Conservation (phyloP, 768 basidiomycete species). For the Strobilomyces confusus region DNA sequence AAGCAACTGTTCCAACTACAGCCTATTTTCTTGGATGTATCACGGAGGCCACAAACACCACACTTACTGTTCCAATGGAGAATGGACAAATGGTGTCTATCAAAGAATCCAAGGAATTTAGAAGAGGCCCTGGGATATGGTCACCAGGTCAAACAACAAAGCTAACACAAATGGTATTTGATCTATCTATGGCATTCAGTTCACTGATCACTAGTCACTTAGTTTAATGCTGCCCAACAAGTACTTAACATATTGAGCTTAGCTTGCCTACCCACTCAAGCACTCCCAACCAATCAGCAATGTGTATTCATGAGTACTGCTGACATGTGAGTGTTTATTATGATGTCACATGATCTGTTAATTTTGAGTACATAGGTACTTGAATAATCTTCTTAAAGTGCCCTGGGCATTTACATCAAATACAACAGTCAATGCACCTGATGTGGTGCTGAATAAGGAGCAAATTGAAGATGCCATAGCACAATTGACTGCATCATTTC, state of each 20-base stretch:
- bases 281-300: neutral
- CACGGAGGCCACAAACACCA: neutral
- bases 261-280: neutral
- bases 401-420: neutral
- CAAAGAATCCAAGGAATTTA: neutral
- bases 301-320: neutral
- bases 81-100: neutral
- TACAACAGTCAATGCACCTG: neutral
- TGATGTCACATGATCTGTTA: neutral
- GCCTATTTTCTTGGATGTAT: slow-evolving; percentile 7
- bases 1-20: neutral
- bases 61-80: neutral
- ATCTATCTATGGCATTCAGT: neutral
- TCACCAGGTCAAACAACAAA: neutral
- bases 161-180: neutral
- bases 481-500: neutral
- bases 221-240: neutral
- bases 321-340: neutral
- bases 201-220: neutral
- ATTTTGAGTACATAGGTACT: neutral
- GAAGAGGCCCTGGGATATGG: slow-evolving; percentile 5
- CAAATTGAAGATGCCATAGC: slow-evolving; percentile 6
- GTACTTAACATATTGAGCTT: neutral
- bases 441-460: neutral
- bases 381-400: neutral